Evolutionary conservation across 352 stramenopile genomes (phyloP).

Genomic region (Phytophthora cactorum): DNA sequence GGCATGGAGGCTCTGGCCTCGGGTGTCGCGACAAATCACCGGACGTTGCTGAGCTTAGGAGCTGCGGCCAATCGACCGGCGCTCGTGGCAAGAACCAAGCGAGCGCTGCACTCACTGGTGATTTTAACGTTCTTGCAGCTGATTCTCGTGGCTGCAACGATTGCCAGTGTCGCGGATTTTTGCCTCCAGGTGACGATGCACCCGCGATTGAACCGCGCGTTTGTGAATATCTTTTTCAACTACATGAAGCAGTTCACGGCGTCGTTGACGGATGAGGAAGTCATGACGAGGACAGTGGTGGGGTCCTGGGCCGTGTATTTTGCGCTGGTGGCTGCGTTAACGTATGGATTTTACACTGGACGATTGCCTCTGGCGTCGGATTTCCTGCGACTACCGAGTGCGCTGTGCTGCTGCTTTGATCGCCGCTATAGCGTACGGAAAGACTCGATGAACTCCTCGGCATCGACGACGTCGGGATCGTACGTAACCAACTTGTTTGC

Average conservation of each 20-base stretch:
- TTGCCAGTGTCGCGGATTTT: conserved; percentile 75
- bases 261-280: conserved; percentile 64
- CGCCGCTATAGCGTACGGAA: conserved; percentile 44
- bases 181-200: conserved; percentile 77
- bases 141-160: conserved; percentile 57
- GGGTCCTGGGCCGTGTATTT: conserved; percentile 61
- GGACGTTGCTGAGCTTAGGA: conserved; percentile 53
- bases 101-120: conserved; percentile 31
- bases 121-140: conserved; percentile 53
- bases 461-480: conserved; percentile 10
- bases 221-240: conserved; percentile 72
- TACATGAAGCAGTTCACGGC: conserved; percentile 70
- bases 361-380: conserved; percentile 60
- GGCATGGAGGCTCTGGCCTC: conserved; percentile 34
- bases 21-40: conserved; percentile 44
- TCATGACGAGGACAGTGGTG: conserved; percentile 59
- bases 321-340: conserved; percentile 48
- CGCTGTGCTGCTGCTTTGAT: conserved; percentile 41
- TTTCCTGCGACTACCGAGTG: conserved; percentile 48
- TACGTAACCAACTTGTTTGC: conserved; percentile 53
- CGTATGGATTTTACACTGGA: conserved; percentile 63
- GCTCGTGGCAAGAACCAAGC: conserved; percentile 25
- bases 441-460: conserved; percentile 48
- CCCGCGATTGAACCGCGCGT: conserved; percentile 66
- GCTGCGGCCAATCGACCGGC: conserved; percentile 27